Evolutionary conservation across 257 asterid species (phyloP), one percentile per base, ranked within the genome.

Genomic region (Nicotiana knightiana): DNA sequence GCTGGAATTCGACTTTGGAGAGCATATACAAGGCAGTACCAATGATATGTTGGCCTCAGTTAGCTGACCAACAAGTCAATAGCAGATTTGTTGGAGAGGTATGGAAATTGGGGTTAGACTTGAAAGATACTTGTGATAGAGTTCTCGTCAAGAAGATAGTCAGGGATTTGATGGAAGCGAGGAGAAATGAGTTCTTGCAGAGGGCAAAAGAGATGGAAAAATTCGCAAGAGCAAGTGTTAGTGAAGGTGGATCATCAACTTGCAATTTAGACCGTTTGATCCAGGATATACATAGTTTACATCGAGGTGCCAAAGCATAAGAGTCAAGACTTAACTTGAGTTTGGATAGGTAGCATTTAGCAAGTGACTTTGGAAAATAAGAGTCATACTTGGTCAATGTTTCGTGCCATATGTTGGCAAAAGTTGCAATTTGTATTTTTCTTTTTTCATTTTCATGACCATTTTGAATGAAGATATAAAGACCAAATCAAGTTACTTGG

Each of bases 91-190:
- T 89, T 3, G 87, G 37, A 1, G 86, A 77, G 46, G 88, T 87
- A 30, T 90, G 92, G 94, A 88, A 76, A 77, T 0, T 90, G 0
- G 93, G 93, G 3, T 53, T 89, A 81, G 92, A 91, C 81, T 87
- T 92, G 91, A 92, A 92, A 39, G 97, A 92, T 24, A 85, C 63
- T 0, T 90, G 92, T 26, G 87, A 90, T 24, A 84, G 94, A 46
- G 86, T 65, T n/a, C 79, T 82, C 0, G 65, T 90, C 3, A 91
- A 89, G 73, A 86, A 65, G 80, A 88, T 84, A 87, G 76, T 92
- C 5, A 85, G 85, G 39, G 92, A 89, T 39, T 9, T 90, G 8
- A 92, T 90, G 94, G 94, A 82, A 16, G 81, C 37, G 81, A 88
- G 76, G 65, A 92, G 86, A 18, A 87, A 83, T 33, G 91, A 87